Evolutionary conservation across 139 green algal species (phyloP).

Genomic region (Closterium sp.): DNA sequence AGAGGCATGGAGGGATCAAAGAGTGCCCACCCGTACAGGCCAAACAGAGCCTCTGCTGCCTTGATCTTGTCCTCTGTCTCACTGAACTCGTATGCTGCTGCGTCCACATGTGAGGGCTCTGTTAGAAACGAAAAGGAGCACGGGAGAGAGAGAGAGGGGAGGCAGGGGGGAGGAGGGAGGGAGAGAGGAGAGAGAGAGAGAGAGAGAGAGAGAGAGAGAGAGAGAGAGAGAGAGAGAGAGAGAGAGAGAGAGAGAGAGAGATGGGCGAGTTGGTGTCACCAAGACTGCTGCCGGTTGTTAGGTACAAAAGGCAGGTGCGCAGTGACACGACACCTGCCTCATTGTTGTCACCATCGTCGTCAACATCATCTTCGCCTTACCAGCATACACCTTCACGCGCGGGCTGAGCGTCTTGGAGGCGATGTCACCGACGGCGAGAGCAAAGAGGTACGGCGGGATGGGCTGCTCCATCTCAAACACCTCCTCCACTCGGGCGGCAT

Average conservation of each 20-base stretch:
- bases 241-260: no score
- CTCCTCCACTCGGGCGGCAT: not conserved
- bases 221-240: no score
- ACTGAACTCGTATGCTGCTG: conserved; percentile 79
- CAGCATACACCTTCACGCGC: conserved; percentile 38
- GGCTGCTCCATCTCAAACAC: conserved; percentile 47
- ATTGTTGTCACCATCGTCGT: no score
- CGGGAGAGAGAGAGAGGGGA: no score
- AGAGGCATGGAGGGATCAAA: not conserved
- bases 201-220: no score
- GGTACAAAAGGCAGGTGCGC: no score
- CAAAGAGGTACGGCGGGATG: conserved; percentile 90
- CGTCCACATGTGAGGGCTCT: conserved; percentile 76
- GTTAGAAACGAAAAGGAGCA: no score
- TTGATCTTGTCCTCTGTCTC: not conserved
- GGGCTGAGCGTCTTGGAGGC: conserved; percentile 47
- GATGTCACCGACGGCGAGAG: conserved; percentile 83
- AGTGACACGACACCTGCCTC: no score
- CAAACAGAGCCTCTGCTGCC: not conserved
- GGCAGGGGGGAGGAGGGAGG: no score
- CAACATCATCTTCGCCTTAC: not conserved
- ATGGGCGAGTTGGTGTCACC: no score
- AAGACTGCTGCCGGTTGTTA: no score
- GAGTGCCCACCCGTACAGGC: not conserved
- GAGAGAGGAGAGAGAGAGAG: no score